phyloP scores from a whole-genome alignment of 768 basidiomycete species.

The Royoungia palumana region DNA sequence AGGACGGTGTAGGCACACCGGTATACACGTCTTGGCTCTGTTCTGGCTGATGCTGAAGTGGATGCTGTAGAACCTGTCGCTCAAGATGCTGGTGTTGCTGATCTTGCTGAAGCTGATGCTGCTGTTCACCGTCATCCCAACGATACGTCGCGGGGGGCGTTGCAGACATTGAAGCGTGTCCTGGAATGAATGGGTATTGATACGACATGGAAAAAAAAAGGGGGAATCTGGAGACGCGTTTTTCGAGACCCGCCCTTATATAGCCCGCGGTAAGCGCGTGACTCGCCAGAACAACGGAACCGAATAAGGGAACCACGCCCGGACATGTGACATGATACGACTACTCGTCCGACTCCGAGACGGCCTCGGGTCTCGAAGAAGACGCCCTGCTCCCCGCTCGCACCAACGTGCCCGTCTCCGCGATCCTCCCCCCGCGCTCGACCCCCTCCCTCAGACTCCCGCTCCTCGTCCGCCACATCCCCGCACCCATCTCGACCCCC shows the following conservation, averaged over 20 bases:
- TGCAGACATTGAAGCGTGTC: constrained; percentile 46
- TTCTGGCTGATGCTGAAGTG: constrained; percentile 35
- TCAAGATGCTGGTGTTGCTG: constrained; percentile 34
- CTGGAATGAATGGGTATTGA: constrained; percentile 44
- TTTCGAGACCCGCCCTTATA: constrained; percentile 31
- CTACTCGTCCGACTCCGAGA: no score
- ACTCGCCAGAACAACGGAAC: constrained; percentile 26
- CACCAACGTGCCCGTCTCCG: constrained; percentile 61
- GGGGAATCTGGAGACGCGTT: constrained; percentile 18
- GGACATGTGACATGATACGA: no score
- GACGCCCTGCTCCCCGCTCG: constrained; percentile 41
- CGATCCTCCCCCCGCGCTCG: constrained; percentile 64
- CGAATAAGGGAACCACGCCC: no score
- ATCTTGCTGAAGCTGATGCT: constrained; percentile 22
- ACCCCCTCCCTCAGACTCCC: constrained; percentile 54
- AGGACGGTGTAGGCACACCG: constrained; percentile 10
- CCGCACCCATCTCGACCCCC: constrained; percentile 11
- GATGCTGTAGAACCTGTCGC: constrained; percentile 40
- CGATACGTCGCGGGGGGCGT: constrained; percentile 44
- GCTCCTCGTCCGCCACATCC: constrained; percentile 33
- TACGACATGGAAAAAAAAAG: constrained; percentile 45
- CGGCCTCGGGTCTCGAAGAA: no score
- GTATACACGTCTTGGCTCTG: constrained; percentile 21
- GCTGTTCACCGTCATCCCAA: constrained; percentile 39
- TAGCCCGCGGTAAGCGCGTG: constrained; percentile 22